phyloP scores from a whole-genome alignment of 192 early-diverging fungal species.

The Mortierella claussenii region DNA sequence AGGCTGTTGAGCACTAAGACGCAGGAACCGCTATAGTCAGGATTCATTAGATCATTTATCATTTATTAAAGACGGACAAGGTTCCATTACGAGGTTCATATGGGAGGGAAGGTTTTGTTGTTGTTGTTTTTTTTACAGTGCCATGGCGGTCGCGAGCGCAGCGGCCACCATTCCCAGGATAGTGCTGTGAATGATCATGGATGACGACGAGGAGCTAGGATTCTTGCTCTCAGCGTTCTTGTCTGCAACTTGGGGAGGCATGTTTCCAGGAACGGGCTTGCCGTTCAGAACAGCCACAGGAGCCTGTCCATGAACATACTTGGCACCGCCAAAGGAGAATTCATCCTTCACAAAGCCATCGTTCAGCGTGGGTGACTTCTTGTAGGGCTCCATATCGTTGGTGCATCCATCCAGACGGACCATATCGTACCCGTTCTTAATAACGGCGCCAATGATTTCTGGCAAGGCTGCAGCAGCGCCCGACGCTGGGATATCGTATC shows the following conservation, averaged over 20 bases:
- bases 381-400: slow-evolving; percentile 61
- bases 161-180: not conserved
- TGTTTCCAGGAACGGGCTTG: slow-evolving; percentile 33
- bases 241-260: slow-evolving; percentile 26
- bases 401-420: slow-evolving; percentile 63
- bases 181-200: not conserved
- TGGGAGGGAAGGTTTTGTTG: too few species aligned
- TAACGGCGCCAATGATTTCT: slow-evolving; percentile 53
- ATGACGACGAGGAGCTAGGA: not conserved
- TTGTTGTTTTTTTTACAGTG: slow-evolving; percentile 13
- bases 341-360: slow-evolving; percentile 57
- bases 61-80: not conserved
- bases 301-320: slow-evolving; percentile 57
- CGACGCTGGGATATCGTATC: slow-evolving; percentile 63
- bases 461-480: slow-evolving; percentile 58
- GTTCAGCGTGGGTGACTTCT: slow-evolving; percentile 42
- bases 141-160: slow-evolving; percentile 7
- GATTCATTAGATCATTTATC: not conserved
- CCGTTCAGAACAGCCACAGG: slow-evolving; percentile 51
- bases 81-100: not conserved
- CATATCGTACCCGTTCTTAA: slow-evolving; percentile 60
- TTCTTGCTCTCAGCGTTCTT: not conserved
- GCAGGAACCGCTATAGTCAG: too few species aligned
- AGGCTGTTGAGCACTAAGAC: too few species aligned
- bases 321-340: slow-evolving; percentile 55